phyloP scores from a whole-genome alignment of 2,329 filamentous ascomycete genomes.

The Huntiella decipiens region DNA sequence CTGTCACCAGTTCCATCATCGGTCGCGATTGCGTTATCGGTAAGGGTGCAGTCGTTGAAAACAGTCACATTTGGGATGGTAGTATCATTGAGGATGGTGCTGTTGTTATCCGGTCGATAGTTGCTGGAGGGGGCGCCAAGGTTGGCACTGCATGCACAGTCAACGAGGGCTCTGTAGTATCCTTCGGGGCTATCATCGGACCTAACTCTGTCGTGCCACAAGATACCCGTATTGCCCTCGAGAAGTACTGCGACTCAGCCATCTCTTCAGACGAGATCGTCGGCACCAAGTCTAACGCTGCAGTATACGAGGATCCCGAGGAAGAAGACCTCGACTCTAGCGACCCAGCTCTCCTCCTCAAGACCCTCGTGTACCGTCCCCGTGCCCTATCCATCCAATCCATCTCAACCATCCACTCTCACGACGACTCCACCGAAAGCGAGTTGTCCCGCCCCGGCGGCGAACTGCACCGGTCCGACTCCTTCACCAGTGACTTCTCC shows the following conservation, averaged over 20 bases:
- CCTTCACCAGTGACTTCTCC: conserved; percentile 55
- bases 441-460: conserved; percentile 37
- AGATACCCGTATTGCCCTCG: conserved; percentile 17
- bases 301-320: conserved; percentile 26
- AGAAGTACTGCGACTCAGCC: conserved; percentile 19
- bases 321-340: conserved; percentile 31
- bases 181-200: conserved; percentile 55
- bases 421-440: conserved; percentile 33
- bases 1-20: conserved; percentile 57
- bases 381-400: conserved; percentile 33
- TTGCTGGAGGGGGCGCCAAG: conserved; percentile 47
- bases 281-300: conserved; percentile 31
- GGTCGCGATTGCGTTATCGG: conserved; percentile 77
- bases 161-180: conserved; percentile 56
- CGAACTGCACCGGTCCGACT: conserved; percentile 32
- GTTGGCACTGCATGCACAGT: conserved; percentile 55
- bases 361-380: conserved; percentile 34
- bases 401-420: conserved; percentile 29
- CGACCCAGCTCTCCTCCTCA: conserved; percentile 33
- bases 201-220: conserved; percentile 33
- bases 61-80: conserved; percentile 79
- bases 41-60: conserved; percentile 57
- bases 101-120: conserved; percentile 49
- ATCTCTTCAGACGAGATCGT: conserved; percentile 19
- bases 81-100: conserved; percentile 57